Base-by-base conservation (phyloP, 2,329 filamentous ascomycete species). In the Arthrobotrys sphaeroides region DNA sequence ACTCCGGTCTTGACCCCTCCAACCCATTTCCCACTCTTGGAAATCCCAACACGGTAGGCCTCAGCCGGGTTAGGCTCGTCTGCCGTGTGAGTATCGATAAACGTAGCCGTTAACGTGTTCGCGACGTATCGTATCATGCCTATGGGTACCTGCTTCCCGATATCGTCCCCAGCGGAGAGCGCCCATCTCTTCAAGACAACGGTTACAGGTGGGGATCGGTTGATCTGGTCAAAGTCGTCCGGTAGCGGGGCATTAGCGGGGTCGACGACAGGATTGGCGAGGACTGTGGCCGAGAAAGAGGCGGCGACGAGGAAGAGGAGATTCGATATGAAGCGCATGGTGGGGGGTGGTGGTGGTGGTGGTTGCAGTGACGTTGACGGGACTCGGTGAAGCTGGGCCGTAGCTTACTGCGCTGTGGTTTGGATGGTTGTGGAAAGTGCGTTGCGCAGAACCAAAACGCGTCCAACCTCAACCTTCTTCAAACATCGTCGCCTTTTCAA, bases 361-460 rank as follows among this genome's bases (percentile, higher is more conserved):
- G 2, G 45, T 26, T n/a, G 47, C 22, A 38, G 40, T 40, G 59
- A 45, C 24, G 51, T 66, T 22, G 65, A 38, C 26, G 40, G 45
- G 45, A 31, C 24, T 57, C 43, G 49, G 9, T n/a, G 22, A n/a
- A 51, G 26, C n/a, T 18, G 51, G 40, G 47, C 59, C n/a, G 62
- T 33, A 64, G 28, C 42, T 67, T 18, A 18, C 18, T 16, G 57
- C 36, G n/a, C n/a, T n/a, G n/a, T n/a, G n/a, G n/a, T n/a, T n/a
- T 45, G 45, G 59, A 16, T 36, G 43, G 53, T 51, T 45, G 26
- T 59, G 31, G 55, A 65, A 55, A 51, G n/a, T 75, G 72, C 55
- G 72, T 75, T 75, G 72, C 64, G 57, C 49, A 55, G 59, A 49
- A 68, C 42, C 47, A 69, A 74, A 75, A 75, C 72, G 64, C 72